Evolutionary conservation across 2,329 filamentous ascomycete species (phyloP).

Genomic region (Colletotrichum camelliae): DNA sequence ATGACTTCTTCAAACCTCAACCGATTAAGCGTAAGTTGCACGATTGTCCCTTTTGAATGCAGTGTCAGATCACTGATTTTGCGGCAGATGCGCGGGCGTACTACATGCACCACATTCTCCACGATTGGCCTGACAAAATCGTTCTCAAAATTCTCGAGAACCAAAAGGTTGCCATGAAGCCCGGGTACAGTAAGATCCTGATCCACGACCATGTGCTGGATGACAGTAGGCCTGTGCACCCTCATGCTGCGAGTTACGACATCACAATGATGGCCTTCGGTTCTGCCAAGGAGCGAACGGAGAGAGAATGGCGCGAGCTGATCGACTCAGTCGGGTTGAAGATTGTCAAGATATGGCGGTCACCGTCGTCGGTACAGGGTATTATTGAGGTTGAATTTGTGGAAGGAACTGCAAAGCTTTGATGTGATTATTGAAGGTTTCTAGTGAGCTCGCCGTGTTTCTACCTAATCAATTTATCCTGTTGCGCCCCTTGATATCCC

Average conservation of each 20-base stretch:
- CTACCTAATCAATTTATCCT: not conserved
- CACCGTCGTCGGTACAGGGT: not conserved
- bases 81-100: constrained; percentile 48
- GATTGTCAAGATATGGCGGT: constrained; percentile 7
- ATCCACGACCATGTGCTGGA: constrained; percentile 43
- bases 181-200: constrained; percentile 42
- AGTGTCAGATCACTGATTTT: not conserved
- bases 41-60: fast-evolving
- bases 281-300: not conserved
- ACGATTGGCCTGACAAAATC: constrained; percentile 58
- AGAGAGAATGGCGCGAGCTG: not conserved
- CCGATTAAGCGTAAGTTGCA: constrained; percentile 25
- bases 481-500: not conserved
- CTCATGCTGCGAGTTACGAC: not conserved
- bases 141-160: constrained; percentile 43
- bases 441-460: not conserved
- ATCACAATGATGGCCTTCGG: not conserved
- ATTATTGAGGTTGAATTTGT: not conserved
- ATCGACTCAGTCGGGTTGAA: not conserved
- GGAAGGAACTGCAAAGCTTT: not conserved
- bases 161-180: constrained; percentile 47
- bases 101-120: constrained; percentile 59
- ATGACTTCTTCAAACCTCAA: constrained; percentile 45
- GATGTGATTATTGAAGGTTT: constrained; percentile 33
- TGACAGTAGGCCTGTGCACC: constrained; percentile 28